These are phyloP conservation scores for Oenanthe javanica DNA, from an alignment of 140 eudicot species.

Conservation along the genomic window DNA sequence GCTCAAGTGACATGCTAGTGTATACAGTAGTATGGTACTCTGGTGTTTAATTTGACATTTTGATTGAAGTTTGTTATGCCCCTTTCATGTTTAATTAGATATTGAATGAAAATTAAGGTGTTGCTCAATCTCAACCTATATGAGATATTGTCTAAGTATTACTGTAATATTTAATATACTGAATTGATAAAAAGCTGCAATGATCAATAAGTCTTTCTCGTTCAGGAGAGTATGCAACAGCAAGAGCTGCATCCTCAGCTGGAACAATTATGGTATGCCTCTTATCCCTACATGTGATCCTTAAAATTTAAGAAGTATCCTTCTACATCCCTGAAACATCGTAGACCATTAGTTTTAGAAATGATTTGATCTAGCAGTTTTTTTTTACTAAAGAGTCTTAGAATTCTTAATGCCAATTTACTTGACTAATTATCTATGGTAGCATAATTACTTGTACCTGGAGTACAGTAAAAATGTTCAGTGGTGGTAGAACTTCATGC, in stretches of 20 bases:
- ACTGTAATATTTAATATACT: not conserved
- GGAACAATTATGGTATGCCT: slow-evolving; percentile 83
- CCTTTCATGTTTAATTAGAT: not conserved
- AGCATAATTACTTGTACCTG: not conserved
- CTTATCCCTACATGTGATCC: not conserved
- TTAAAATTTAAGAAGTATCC: not conserved
- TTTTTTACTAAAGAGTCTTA: no score
- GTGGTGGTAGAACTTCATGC: not conserved
- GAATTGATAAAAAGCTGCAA: not conserved
- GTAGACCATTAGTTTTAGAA: not conserved
- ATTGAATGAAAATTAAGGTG: not conserved
- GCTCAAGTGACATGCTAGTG: no score
- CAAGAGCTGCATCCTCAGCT: slow-evolving; percentile 97
- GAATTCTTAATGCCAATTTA: not conserved
- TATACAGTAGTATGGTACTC: not conserved
- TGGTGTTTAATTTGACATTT: not conserved
- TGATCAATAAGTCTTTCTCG: slow-evolving; percentile 5
- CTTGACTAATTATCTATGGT: not conserved
- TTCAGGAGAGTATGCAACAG: slow-evolving; percentile 97
- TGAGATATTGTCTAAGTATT: not conserved
- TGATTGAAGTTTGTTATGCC: not conserved
- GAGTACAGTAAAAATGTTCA: not conserved
- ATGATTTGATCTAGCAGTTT: not conserved
- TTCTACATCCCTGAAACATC: not conserved
- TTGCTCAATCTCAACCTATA: not conserved